Base-by-base conservation (phyloP, 768 basidiomycete species). In the Psilocybe sp. region DNA sequence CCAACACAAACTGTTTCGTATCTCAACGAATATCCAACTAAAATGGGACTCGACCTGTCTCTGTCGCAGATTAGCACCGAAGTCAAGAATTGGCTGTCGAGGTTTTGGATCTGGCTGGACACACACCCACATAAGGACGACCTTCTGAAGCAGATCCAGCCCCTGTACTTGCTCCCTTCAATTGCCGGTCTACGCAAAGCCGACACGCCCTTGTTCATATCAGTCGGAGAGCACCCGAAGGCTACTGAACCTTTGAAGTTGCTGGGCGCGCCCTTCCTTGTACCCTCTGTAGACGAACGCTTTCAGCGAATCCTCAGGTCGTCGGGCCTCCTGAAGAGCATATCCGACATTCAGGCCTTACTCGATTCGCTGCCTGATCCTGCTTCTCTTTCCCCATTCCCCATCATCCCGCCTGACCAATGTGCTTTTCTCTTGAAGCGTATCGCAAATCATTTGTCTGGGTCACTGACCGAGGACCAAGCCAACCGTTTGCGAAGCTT, bases 51-150 rank as follows among this genome's bases (percentile, higher is more conserved):
- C 3, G 55, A 64, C 28, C 51, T 62, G 13, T 61, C 62, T 1
- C 47, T 51, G n/a, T 46, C 43, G 23, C 49, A 47, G 23, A 50
- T 52, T 5, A 54, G 62, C 34, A 50, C 53, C 7, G 44, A 33
- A 5, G 41, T 54, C 9, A 47, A 72, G 14, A 38, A 49, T 5
- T 77, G 73, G 72, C 47, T 77, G n/a, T 57, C 64, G 1, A 43
- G 47, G 1, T 79, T 78, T 51, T 80, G 78, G 79, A 37, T 45
- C 2, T 79, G 77, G 78, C 44, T 73, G 40, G 57, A 51, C 5
- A 49, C 35, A 0, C 74, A 65, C 61, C 14, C 43, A 0, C 49
- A 41, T 11, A 55, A 52, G 14, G 50, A 55, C 1, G 46, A 55
- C 6, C 47, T 73, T 0, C 64, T 67, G 34, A 44, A 55, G 0